Base-by-base conservation (phyloP, 2,329 filamentous ascomycete genomes). In the Xylariaceae sp. region DNA sequence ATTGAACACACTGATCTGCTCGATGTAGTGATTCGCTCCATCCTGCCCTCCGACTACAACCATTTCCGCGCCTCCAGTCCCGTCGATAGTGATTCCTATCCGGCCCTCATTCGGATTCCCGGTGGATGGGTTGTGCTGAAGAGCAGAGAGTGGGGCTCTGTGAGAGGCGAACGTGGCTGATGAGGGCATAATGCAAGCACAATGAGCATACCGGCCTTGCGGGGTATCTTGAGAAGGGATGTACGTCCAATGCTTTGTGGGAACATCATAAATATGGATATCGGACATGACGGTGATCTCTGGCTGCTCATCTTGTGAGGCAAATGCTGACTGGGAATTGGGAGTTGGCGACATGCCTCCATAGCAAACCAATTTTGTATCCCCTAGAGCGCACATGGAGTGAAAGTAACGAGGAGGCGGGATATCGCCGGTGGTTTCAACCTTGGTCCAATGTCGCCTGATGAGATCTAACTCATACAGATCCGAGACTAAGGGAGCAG, bases 1-100 rank as follows among this genome's bases (percentile, higher is more conserved):
- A 66, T 99, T 99, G 77, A 99, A 99, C 2, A 99, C 90, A 68
- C 91, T 97, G 60, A 99, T 95, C 71, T 99, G 91, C 71, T 99
- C 92, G 62, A 99, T 99, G 68, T 99, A 99, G 70, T 96, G 92
- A 70, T 99, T 99, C n/a, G 87, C 87, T 50, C 89, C 94, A 67
- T 99, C 94, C 71, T 99, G 94, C 0, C 94, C 94, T 56, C 94
- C 94, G 7, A 97, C 92, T 13, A 99, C 87, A 5, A 99, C 83
- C 92, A 99, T 96, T 70, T 99, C 92, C 1, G 94, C 90, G 30
- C 94, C 94, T 15, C 94, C 94, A 18, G 84, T 84, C 0, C 94
- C 92, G 70, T 99, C 92, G 55, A 97, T 85, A 58, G 88, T 87
- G 54, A 96, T 86, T 2, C 92, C 92, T 53, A 96, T 85, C 2